phyloP scores from a whole-genome alignment of 2,329 filamentous ascomycete genomes.

The Fusarium pseudocircinatum region DNA sequence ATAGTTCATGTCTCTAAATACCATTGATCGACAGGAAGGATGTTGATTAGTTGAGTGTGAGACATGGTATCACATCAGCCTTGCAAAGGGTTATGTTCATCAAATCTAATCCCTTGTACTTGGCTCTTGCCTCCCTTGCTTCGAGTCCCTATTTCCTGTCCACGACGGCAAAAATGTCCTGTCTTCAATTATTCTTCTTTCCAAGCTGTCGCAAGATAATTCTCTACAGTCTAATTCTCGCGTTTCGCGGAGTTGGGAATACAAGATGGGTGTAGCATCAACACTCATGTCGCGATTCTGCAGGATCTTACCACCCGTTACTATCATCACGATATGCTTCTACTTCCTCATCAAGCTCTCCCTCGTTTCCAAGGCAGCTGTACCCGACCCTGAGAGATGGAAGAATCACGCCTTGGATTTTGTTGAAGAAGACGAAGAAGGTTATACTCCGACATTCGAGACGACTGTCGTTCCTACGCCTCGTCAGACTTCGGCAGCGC shows the following conservation, averaged over 20 bases:
- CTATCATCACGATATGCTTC: not conserved
- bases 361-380: not conserved
- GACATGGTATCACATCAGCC: conserved; percentile 9
- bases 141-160: not conserved
- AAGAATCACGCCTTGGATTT: not conserved
- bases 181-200: rapidly evolving
- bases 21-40: not conserved
- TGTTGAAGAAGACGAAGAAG: not conserved
- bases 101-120: not conserved
- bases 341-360: not conserved
- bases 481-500: not conserved
- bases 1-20: not conserved
- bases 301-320: not conserved
- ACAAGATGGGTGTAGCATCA: conserved; percentile 1
- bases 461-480: not conserved
- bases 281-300: not conserved
- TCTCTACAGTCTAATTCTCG: not conserved
- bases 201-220: no score
- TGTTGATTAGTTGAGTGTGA: not conserved
- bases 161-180: not conserved
- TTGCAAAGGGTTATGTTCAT: conserved; percentile 1
- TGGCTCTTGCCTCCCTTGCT: not conserved
- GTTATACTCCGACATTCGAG: not conserved
- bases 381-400: not conserved
- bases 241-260: not conserved